Base-by-base conservation (phyloP, 2,329 filamentous ascomycete genomes). In the Metarhizium album region DNA sequence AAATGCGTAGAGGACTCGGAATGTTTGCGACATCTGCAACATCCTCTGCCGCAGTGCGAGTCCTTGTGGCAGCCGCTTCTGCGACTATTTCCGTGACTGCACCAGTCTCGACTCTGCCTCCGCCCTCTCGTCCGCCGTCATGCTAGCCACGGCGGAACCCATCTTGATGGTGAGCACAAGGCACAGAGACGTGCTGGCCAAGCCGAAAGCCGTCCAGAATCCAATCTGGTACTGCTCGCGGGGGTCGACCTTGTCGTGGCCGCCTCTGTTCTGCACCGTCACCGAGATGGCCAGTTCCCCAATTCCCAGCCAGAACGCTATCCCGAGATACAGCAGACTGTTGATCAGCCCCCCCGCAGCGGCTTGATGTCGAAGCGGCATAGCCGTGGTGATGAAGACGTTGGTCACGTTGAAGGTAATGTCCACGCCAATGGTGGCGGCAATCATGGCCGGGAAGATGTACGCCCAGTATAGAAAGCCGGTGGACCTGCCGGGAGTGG, bases 401-500 rank as follows among this genome's bases (percentile, higher is more conserved):
- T 86, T 90, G 18, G 82, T 79, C 1, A 90, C 77, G 60, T 84
- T 88, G 67, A 84, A 90, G 6, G 80, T 81, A 50, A 90, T 80
- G 60, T 91, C 87, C 53, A 90, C 81, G 18, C 83, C 85, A 33
- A 90, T 71, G 0, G 86, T 90, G 13, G 75, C 76, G 55, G 81
- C 79, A 3, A 84, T 63, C 82, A 85, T 85, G 49, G 79, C 70
- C 0, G 86, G 83, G 60, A 90, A 88, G 22, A 87, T 74, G 59
- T 78, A 90, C 0, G 82, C 78, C 87, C 86, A 91, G 71, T 86
- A 85, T 31, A 65, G 54, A 51, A 60, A 63, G 43, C 49, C 53
- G 14, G 57, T 61, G 9, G 62, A 63, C 22, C 57, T 57, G 42
- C 38, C 42, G 46, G 50, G 38, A 2, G 52, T 49, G 4, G 52